Evolutionary conservation across 2,329 filamentous ascomycete species (phyloP).

Genomic region (Plenodomus lindquistii): DNA sequence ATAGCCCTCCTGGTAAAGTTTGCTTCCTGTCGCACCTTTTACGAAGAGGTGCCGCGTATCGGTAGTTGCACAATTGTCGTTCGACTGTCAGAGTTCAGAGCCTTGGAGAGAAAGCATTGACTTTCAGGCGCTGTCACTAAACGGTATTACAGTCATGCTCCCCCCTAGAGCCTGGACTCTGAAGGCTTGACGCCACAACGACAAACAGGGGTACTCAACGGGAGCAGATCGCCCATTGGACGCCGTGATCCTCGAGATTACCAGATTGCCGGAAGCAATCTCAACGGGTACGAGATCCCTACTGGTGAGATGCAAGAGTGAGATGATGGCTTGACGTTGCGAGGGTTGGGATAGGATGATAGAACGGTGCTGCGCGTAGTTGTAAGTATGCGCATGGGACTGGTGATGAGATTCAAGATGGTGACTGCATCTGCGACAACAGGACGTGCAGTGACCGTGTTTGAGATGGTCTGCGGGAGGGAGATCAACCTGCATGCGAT

Average conservation of each 20-base stretch:
- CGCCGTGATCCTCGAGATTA: slow-evolving; percentile 2
- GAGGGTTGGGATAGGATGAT: no score
- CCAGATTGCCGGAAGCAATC: slow-evolving; percentile 1
- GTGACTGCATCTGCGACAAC: no score
- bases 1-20: no score
- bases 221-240: not conserved
- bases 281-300: not conserved
- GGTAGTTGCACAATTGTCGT: not conserved
- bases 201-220: not conserved
- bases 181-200: not conserved
- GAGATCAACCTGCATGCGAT: not conserved
- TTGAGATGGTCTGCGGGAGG: not conserved
- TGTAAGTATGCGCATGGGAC: no score
- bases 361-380: no score
- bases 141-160: not conserved
- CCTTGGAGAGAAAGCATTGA: not conserved
- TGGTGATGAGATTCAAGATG: no score
- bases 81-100: not conserved
- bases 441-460: not conserved
- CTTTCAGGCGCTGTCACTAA: not conserved
- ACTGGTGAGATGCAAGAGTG: not conserved
- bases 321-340: no score
- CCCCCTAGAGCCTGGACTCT: no score
- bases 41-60: no score
- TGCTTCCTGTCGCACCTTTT: no score